Base-by-base conservation (phyloP, 1,284 basidiomycete species). In the Rhodotorula sp. region DNA sequence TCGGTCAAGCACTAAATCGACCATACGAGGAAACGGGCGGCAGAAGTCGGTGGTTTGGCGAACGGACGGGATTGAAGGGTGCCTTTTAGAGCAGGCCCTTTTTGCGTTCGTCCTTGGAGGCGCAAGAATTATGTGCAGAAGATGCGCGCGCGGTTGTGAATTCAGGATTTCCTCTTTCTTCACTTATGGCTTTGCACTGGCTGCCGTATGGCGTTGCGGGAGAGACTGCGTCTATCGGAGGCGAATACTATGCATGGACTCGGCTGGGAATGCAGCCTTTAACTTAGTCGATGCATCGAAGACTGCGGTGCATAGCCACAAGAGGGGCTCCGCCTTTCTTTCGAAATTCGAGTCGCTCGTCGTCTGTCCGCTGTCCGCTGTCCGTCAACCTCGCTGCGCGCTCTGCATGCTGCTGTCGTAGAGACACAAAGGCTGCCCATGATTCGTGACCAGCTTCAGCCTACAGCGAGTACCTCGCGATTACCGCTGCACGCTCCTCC, bases 1-100 rank as follows among this genome's bases (percentile, higher is more conserved):
- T 54, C 68, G 46, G 56, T 62, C 70, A 76, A 76, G 72, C 72
- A 76, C 72, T 76, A 67, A 74, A 20, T 51, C 18, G 18, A n/a
- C 26, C 47, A 16, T 29, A 21, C 7, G 23, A 46, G 8, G 16
- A 47, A 4, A 16, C n/a, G 51, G 14, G 51, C 39, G 34, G 62
- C n/a, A 14, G 51, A 15, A n/a, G 23, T 5, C 29, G 29, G 29
- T 5, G 52, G n/a, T 21, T 10, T 14, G 54, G 23, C 29, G 48
- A n/a, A 21, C 10, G 14, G 31, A 34, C 29, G 48, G 20, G 47
- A 29, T 18, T 12, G 8, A 5, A 31, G 60, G 3, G 29, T 8
- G 23, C 39, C 12, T n/a, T 47, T 47, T 60, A 47, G 58, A 60
- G 54, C 26, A 29, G 26, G 54, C 18, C 54, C 16, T 8, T 43